phyloP scores from a whole-genome alignment of 345 rosid species.

The Eucalyptus microcorys region DNA sequence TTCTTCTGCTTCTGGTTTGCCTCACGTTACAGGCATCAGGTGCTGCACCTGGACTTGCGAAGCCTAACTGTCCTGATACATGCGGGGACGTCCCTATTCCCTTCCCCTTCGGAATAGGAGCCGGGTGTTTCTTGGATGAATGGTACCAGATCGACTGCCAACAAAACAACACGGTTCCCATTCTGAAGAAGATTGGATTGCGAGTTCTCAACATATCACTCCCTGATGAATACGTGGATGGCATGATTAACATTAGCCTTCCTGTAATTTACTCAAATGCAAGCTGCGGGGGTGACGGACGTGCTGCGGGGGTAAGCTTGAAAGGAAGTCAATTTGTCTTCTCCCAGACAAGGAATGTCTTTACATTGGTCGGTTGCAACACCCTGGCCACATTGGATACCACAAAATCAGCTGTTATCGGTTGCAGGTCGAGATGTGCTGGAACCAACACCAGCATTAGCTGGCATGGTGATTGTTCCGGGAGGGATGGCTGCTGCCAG shows the following conservation, averaged over 20 bases:
- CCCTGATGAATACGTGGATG: rapidly evolving
- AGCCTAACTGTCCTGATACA: no score
- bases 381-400: not conserved
- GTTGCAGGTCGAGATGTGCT: not conserved
- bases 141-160: no score
- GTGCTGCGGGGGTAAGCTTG: not conserved
- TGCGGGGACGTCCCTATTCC: not conserved
- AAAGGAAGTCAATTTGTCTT: not conserved
- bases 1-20: not conserved
- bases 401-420: not conserved
- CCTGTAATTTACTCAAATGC: not conserved
- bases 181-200: not conserved
- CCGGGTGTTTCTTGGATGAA: not conserved
- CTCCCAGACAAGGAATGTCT: not conserved
- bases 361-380: not conserved
- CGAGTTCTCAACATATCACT: not conserved
- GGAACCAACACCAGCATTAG: not conserved
- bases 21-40: no score
- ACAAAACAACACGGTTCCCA: not conserved
- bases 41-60: not conserved
- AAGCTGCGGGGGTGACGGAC: not conserved
- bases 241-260: not conserved
- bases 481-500: not conserved
- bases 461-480: not conserved
- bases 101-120: not conserved